Conservation (phyloP, 2,329 filamentous ascomycete genomes). For the Sphaerulina musiva region DNA sequence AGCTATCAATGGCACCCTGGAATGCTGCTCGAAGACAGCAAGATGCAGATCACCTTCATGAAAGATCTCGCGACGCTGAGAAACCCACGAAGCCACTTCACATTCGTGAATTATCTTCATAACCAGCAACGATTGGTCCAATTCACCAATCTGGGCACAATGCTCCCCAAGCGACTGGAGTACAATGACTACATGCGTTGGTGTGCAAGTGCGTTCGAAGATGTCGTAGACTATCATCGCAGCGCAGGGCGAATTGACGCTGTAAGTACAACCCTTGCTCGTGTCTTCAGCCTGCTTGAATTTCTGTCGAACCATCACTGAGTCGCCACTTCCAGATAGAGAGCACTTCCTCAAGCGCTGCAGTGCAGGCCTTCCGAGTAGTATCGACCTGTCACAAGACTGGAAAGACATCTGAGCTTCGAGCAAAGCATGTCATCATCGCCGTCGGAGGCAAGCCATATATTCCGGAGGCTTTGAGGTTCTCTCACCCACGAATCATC, state of each 20-base stretch:
- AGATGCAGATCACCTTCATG: constrained; percentile 97
- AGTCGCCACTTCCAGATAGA: background rate
- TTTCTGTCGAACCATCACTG: background rate
- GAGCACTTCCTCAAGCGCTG: constrained; percentile 37
- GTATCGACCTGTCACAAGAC: constrained; percentile 56
- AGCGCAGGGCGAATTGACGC: constrained; percentile 69
- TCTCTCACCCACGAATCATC: constrained; percentile 64
- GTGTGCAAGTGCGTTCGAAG: constrained; percentile 74
- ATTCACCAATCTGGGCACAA: constrained; percentile 86
- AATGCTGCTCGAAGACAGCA: constrained; percentile 86
- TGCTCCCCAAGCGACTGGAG: constrained; percentile 76
- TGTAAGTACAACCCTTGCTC: constrained; percentile 34
- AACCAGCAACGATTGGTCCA: constrained; percentile 70
- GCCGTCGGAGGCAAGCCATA: constrained; percentile 62
- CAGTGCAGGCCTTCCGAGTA: constrained; percentile 61
- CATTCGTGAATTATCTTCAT: constrained; percentile 91
- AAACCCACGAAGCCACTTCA: constrained; percentile 83
- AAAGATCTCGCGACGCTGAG: constrained; percentile 89
- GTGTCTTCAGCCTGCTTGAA: background rate
- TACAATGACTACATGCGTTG: constrained; percentile 94
- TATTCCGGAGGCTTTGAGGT: constrained; percentile 63
- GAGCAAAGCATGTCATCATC: constrained; percentile 63
- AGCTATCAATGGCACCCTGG: constrained; percentile 88
- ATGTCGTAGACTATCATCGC: constrained; percentile 66
- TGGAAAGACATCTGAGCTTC: constrained; percentile 48